A percentile compares a stretch with the other conserved stretches of the same genome.
These are phyloP conservation scores for Tolypocladium album DNA, from an alignment of 2,329 filamentous ascomycete species.

Conservation along the genomic window DNA sequence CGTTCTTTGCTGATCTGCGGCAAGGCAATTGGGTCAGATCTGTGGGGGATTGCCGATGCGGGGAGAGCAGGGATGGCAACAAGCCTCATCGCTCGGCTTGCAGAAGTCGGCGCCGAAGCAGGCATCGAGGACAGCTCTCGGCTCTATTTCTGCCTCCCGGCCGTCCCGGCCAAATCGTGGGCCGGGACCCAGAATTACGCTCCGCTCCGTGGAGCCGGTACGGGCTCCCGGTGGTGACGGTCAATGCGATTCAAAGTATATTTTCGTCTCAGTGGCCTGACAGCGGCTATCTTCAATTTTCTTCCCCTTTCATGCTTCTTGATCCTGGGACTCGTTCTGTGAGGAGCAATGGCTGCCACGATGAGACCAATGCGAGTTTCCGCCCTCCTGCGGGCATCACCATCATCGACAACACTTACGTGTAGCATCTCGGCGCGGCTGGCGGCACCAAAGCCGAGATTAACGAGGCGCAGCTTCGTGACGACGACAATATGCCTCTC, in stretches of 20 bases:
- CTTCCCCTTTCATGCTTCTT: neutral
- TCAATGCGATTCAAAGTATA: neutral
- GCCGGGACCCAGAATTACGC: neutral
- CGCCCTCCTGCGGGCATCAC: neutral
- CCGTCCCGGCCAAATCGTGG: neutral
- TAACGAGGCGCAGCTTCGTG: conserved; percentile 1
- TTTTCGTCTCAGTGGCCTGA: neutral
- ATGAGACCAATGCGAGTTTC: neutral
- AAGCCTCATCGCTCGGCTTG: neutral
- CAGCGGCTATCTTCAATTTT: neutral
- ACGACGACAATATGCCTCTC: conserved; percentile 3
- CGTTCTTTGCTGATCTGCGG: neutral
- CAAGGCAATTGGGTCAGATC: neutral
- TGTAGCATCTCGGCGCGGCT: conserved; percentile 1
- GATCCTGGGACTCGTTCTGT: neutral
- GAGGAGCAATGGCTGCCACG: neutral
- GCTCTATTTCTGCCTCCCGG: neutral
- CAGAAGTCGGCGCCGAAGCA: neutral
- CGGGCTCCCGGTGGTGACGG: neutral
- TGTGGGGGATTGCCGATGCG: neutral
- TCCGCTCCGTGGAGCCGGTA: neutral
- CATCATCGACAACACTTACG: neutral
- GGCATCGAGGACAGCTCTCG: neutral
- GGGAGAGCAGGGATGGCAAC: neutral
- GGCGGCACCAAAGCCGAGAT: neutral